Percentiles rank a stretch among this genome's conserved stretches.
Conservation (phyloP, 2,329 filamentous ascomycete genomes). For the Xylaria sp. region DNA sequence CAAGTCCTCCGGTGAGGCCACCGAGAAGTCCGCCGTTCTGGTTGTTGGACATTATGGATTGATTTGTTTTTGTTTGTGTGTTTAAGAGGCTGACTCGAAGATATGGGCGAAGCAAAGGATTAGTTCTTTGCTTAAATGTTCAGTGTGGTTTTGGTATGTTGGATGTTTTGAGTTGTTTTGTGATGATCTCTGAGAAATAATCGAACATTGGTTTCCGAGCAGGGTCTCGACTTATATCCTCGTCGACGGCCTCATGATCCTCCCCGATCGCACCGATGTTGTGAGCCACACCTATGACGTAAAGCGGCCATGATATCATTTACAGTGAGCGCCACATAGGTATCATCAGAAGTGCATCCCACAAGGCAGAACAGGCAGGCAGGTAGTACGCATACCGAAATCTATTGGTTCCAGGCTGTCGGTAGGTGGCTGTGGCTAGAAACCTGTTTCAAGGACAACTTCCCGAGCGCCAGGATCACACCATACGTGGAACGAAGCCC, state of each 20-base stretch:
- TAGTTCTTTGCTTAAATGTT: constrained; percentile 10
- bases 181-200: constrained; percentile 1
- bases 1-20: constrained; percentile 48
- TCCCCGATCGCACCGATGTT: constrained; percentile 20
- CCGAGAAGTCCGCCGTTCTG: constrained; percentile 50
- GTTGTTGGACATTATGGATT: constrained; percentile 48
- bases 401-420: constrained; percentile 37
- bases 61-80: constrained; percentile 32
- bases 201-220: neutral
- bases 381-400: no score
- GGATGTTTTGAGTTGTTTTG: constrained; percentile 5
- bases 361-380: no score
- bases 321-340: constrained; percentile 19
- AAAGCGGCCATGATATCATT: constrained; percentile 39
- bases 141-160: constrained; percentile 5
- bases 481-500: neutral
- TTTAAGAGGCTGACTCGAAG: neutral
- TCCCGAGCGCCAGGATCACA: constrained; percentile 18
- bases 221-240: constrained; percentile 37
- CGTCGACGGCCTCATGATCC: constrained; percentile 15
- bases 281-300: constrained; percentile 38
- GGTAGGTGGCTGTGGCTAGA: constrained; percentile 45
- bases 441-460: constrained; percentile 43
- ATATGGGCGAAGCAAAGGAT: neutral
- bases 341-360: neutral